phyloP scores from a whole-genome alignment of 108 stramenopile species.

The Nitzschia putrida region DNA sequence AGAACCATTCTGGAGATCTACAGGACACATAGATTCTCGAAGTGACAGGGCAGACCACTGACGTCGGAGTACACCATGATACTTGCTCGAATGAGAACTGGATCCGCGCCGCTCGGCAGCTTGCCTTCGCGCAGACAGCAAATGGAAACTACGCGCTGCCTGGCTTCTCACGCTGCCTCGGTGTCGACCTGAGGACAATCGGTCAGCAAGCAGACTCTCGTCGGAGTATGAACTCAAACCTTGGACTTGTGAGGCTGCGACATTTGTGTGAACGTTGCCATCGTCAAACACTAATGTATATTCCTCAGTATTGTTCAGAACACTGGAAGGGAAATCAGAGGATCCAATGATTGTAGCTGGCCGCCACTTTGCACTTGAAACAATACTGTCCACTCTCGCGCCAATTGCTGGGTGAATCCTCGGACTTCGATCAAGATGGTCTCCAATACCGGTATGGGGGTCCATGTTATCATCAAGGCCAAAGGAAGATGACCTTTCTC shows the following conservation, averaged over 20 bases:
- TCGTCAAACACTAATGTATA: slow-evolving; percentile 34
- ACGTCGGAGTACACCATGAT: slow-evolving; percentile 25
- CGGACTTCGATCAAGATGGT: background rate
- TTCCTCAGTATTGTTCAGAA: background rate
- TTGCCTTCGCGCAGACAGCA: slow-evolving; percentile 16
- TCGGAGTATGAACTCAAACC: slow-evolving; percentile 1
- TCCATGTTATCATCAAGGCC: background rate
- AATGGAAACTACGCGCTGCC: slow-evolving; percentile 21
- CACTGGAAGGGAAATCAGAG: background rate
- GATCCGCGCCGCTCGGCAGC: background rate
- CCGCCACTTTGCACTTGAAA: slow-evolving; percentile 8
- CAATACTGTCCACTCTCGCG: slow-evolving; percentile 6
- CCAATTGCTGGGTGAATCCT: slow-evolving; percentile 6
- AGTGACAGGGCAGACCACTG: slow-evolving; percentile 54
- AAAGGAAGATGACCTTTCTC: no score
- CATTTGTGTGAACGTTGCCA: slow-evolving; percentile 23
- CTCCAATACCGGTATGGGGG: background rate
- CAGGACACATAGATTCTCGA: slow-evolving; percentile 36
- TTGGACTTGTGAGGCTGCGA: slow-evolving; percentile 17
- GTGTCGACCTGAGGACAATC: background rate
- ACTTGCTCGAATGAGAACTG: background rate
- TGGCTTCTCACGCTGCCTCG: background rate
- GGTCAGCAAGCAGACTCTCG: background rate
- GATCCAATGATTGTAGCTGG: slow-evolving; percentile 4
- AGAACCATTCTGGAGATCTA: slow-evolving; percentile 30